Evolutionary conservation across 345 rosid species (phyloP), one percentile per base, ranked within the genome.

Genomic region (Lagerstroemia speciosa): DNA sequence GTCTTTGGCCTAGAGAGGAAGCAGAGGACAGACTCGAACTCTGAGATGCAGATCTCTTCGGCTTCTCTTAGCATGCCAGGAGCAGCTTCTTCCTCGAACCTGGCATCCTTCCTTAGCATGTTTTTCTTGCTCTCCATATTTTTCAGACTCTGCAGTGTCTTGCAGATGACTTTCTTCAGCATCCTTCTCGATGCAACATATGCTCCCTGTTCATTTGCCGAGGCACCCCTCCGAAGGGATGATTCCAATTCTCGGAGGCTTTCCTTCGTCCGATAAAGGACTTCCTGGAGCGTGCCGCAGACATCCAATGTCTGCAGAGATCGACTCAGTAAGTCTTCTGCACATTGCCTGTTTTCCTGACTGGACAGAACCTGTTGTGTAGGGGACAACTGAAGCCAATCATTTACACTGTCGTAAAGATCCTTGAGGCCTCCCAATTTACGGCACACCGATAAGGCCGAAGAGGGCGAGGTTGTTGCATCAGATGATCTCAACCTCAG

Each of bases 271-370:
- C 73, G 67, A 15, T 20, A 70, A 27, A 67, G 55, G 36, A 50
- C 30, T 11, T 73, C 80, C 50, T 31, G 73, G 66, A 34, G 43
- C 30, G 57, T 69, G 34, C 65, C 69, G 32, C 80, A 77, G 24
- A 73, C 65, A 53, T 77, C 80, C 72, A 67, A 55, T 30, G 71
- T 32, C 55, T 66, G 43, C 50, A 70, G 72, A 70, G 72, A 73
- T 41, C 72, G 71, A 61, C 74, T 75, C 64, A 78, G 46, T 3
- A 78, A 29, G 22, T 48, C 70, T 41, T 74, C 75, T 15, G 48
- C 34, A 22, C 65, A 41, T 66, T 55, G 62, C 32, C 63, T 46
- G 48, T 41, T 0, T 38, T 62, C 10, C 57, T 70, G 53, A 36
- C 30, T 69, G 3, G 64, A 41, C 24, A 71, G 55, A 24, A 36